Base-by-base conservation (phyloP, 352 stramenopile species). In the Thalassiosira allenii region DNA sequence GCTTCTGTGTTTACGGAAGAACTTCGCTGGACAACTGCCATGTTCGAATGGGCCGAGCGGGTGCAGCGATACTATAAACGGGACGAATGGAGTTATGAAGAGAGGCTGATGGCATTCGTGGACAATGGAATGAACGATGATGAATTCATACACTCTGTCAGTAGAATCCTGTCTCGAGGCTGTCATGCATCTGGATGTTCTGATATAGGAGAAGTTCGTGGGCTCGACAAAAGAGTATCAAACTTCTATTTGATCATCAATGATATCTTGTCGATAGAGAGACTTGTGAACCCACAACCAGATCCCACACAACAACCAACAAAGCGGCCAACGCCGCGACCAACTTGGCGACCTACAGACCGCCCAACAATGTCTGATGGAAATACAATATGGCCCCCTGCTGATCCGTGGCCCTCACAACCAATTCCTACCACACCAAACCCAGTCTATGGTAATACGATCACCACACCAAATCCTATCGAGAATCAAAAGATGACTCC, bases 181-280 rank as follows among this genome's bases (percentile, higher is more conserved):
- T 84, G 69, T n/a, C 76, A 84, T 37, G 41, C 58, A 14, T 43
- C 29, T 22, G 69, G 51, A 25, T 77, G 75, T 57, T 44, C 57
- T 27, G 8, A 57, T 12, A 37, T 29, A 17, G 8, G 22, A 20
- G 66, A 77, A 41, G 62, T 83, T 23, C 47, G 32, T 25, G 58
- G 51, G 14, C 17, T 65, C 22, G 47, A 54, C 17, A 57, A 77
- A 3, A 51, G 75, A 17, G 69, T n/a, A 30, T 47, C 43, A 9
- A 78, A 77, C 34, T 83, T 83, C 40, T 72, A 69, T 20, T 33
- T 74, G 43, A 83, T 83, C 33, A 32, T 83, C 2, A 71, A 83
- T 41, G 61, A 67, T 27, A 58, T 83, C 6, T 76, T 83, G 30
- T 64, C 53, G 22, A 40, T 77, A n/a, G 41, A 71, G 9, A 58